Base-by-base conservation (phyloP, 2,329 filamentous ascomycete genomes). In the Talaromyces piceae region DNA sequence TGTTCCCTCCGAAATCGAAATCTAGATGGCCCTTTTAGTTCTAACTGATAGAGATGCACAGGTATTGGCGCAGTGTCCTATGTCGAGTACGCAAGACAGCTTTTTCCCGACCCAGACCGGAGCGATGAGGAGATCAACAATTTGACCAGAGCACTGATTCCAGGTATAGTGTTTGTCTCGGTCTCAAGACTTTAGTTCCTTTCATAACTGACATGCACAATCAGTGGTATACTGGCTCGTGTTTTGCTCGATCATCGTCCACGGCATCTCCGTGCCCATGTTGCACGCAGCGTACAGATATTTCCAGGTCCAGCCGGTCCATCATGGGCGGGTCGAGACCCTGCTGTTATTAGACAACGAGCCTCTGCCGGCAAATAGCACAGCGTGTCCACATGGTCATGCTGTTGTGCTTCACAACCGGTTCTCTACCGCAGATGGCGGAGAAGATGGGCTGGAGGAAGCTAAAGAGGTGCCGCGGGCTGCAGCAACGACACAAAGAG, bases 151-250 rank as follows among this genome's bases (percentile, higher is more conserved):
- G 66, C 67, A 7, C 73, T 76, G 63, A 57, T 63, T 2, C 71
- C 72, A 30, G 62, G 66, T 68, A 60, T 47, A 58, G 45, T 43
- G 9, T 9, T 12, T 9, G 16, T 11, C 20, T 8, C 7, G 3
- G 8, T 7, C 3, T 8, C 16, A 9, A 6, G 11, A 4, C 47
- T 45, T 55, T 12, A 55, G 11, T 20, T 13, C 25, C 28, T 16
- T 12, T n/a, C n/a, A n/a, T n/a, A 16, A 43, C 22, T 18, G n/a
- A 26, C n/a, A 11, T 39, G 27, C n/a, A n/a, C n/a, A 37, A 18
- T n/a, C 37, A 67, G 69, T 73, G 5, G 73, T 75, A 2, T 76
- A 75, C 56, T 75, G 67, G 63, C 66, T 75, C 3, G 72, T 75
- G 0, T 57, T 74, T 27, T 69, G 69, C 55, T 69, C 66, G 1